Conservation (phyloP, 495 filamentous ascomycete species). For the Trichoderma parareesei region DNA sequence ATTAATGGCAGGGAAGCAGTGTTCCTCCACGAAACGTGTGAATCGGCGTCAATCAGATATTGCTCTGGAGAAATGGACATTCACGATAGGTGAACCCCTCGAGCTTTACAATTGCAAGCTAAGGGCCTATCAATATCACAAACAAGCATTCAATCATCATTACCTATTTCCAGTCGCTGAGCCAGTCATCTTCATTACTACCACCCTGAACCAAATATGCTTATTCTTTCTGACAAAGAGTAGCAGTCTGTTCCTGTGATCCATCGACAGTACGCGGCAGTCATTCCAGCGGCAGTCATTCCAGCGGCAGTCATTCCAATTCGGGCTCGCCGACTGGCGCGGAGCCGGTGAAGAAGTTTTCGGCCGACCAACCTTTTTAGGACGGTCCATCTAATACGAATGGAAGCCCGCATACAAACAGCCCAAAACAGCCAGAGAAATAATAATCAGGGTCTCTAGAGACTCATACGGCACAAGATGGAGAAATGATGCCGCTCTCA, state of each 20-base stretch:
- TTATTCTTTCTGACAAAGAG: no score
- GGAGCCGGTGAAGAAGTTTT: background rate
- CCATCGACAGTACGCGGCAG: background rate
- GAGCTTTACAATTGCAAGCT: no score
- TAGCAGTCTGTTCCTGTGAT: background rate
- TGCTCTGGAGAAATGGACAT: background rate
- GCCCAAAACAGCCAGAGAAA: background rate
- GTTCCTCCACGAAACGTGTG: background rate
- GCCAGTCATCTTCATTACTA: no score
- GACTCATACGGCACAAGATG: background rate
- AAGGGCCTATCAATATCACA: no score
- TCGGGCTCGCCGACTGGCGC: background rate
- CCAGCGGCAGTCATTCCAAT: background rate
- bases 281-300: no score
- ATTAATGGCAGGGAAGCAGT: background rate
- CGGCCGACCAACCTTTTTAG: background rate
- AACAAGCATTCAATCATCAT: no score
- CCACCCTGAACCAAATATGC: no score
- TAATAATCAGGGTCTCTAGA: background rate
- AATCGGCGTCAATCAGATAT: background rate
- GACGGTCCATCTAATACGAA: background rate
- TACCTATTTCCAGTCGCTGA: no score
- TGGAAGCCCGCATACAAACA: background rate
- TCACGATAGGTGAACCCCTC: no score
- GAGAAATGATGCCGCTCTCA: no score